Conservation (phyloP, 2,329 filamentous ascomycete genomes). For the Fusarium musae region DNA sequence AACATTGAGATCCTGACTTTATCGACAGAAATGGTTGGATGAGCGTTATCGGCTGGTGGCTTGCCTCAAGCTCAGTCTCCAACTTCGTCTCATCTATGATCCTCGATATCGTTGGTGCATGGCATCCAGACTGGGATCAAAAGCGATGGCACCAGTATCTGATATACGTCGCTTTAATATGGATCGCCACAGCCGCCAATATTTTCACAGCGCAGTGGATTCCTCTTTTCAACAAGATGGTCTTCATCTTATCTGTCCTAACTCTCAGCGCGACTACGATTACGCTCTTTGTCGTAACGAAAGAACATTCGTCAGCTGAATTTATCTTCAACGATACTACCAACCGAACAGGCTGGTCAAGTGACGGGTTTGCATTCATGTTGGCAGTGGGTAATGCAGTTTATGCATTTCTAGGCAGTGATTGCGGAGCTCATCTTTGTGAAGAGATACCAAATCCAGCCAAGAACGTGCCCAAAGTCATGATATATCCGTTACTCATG, state of each 20-base stretch:
- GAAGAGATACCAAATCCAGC: slow-evolving; percentile 41
- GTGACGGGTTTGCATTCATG: slow-evolving; percentile 31
- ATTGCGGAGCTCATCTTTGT: slow-evolving; percentile 39
- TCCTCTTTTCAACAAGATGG: slow-evolving; percentile 29
- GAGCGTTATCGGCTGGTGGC: slow-evolving; percentile 39
- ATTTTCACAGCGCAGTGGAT: slow-evolving; percentile 59
- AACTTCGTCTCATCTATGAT: slow-evolving; percentile 40
- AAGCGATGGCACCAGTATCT: slow-evolving; percentile 75
- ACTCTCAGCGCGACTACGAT: slow-evolving; percentile 24
- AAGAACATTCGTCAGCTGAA: slow-evolving; percentile 2
- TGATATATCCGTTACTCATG: slow-evolving; percentile 36
- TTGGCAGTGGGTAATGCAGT: slow-evolving; percentile 24
- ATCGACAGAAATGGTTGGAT: slow-evolving; percentile 25
- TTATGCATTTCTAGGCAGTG: slow-evolving; percentile 36
- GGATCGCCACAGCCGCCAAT: slow-evolving; percentile 69
- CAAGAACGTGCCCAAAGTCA: slow-evolving; percentile 38
- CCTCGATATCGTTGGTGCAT: slow-evolving; percentile 27
- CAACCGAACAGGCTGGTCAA: slow-evolving; percentile 25
- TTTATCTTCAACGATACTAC: slow-evolving; percentile 31
- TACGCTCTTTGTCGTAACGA: slow-evolving; percentile 13
- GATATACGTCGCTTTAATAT: slow-evolving; percentile 71
- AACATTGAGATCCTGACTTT: fast-evolving
- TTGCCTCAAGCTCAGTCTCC: slow-evolving; percentile 34
- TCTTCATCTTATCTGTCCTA: slow-evolving; percentile 18
- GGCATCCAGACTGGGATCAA: slow-evolving; percentile 62